Evolutionary conservation across 306 rosid genomes (phyloP).

Genomic region (Vachellia pachyceras): DNA sequence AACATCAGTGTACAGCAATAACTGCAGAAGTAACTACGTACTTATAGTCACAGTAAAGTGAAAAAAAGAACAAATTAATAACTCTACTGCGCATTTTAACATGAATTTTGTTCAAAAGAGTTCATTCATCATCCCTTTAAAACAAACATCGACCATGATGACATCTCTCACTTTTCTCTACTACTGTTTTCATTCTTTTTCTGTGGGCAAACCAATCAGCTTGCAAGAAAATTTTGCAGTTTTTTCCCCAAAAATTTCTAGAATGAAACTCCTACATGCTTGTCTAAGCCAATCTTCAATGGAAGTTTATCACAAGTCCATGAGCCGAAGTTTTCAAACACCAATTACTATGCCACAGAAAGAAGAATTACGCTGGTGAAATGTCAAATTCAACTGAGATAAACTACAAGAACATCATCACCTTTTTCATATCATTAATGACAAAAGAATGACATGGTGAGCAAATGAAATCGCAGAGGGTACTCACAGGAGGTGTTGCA

Average conservation of each 20-base stretch:
- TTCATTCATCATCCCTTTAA: slow-evolving; percentile 17
- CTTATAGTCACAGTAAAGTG: background rate
- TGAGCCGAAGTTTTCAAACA: background rate
- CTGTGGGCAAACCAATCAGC: slow-evolving; percentile 10
- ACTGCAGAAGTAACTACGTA: slow-evolving; percentile 8
- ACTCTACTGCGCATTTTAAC: no score
- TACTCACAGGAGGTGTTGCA: slow-evolving; percentile 76
- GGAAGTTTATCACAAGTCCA: background rate
- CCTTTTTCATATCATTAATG: slow-evolving; percentile 15
- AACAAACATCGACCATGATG: background rate
- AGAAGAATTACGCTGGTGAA: background rate
- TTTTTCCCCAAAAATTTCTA: background rate
- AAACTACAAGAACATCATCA: slow-evolving; percentile 7
- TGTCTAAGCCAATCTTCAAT: background rate
- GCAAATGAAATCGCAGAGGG: slow-evolving; percentile 23
- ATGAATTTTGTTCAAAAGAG: slow-evolving; percentile 17
- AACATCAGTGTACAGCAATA: slow-evolving; percentile 37
- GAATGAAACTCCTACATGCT: background rate
- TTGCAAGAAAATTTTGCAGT: background rate
- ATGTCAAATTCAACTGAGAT: background rate
- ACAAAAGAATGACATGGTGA: background rate
- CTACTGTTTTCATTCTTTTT: background rate
- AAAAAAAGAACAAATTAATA: no score
- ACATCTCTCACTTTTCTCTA: slow-evolving; percentile 5
- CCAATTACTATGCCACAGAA: slow-evolving; percentile 10